Base-by-base conservation (phyloP, 352 stramenopile species). In the Plasmopara halstedii region DNA sequence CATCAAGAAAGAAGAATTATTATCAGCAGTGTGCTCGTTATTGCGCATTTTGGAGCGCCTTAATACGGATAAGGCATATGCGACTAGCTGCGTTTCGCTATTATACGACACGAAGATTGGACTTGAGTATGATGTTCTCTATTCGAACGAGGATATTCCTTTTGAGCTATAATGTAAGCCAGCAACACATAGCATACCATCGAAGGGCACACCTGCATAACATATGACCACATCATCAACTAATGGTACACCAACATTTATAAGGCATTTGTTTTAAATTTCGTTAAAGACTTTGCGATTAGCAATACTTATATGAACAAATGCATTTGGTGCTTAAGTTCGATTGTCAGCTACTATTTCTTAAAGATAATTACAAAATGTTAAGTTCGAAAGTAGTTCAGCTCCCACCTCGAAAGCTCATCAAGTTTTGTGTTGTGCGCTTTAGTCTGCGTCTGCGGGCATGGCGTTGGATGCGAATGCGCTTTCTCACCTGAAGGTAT, bases 51-150 rank as follows among this genome's bases (percentile, higher is more conserved):
- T 91, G 37, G 77, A 87, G 50, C 53, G 54, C 26, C 42, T 84
- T 7, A 77, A 85, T 39, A 60, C 50, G 31, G 59, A 84, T n/a
- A 84, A 76, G 22, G 39, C 68, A 21, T 82, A 85, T 51, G 65
- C 71, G 36, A 73, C 58, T 25, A 80, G 53, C 43, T 90, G 81
- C 42, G 48, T 82, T 35, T 85, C 78, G 45, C 75, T 91, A 45
- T 52, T 94, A 43, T 88, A 85, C 54, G 79, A 89, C 58, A 74
- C 77, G 40, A 94, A 94, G 57, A 67, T 94, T 36, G 68, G 74
- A 23, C 67, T 94, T 13, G 82, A 91, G 58, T 65, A 74, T 18
- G 79, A 91, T 57, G 72, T 89, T 51, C 54, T 87, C 46, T 83
- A 89, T 50, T 85, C 78, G 40, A 80, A 82, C 53, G 75, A 85